Evolutionary conservation across 1,284 basidiomycete genomes (phyloP).

Genomic region (Tremellales sp.): DNA sequence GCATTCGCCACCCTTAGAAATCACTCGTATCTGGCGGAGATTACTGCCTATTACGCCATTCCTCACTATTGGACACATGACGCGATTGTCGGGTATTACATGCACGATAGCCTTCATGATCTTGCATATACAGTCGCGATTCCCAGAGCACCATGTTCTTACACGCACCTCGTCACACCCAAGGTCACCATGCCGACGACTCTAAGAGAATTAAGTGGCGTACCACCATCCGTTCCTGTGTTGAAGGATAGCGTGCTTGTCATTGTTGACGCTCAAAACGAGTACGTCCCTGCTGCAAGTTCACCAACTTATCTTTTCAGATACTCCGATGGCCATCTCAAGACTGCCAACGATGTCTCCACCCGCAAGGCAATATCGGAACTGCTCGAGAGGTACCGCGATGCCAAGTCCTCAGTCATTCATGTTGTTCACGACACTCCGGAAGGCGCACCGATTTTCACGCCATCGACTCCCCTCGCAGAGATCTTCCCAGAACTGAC

Average conservation of each 20-base stretch:
- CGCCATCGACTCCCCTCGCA: slow-evolving; percentile 24
- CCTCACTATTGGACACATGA: no score
- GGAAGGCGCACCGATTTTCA: slow-evolving; percentile 25
- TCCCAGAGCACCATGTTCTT: no score
- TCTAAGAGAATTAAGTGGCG: no score
- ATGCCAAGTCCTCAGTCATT: slow-evolving; percentile 14
- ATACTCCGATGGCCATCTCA: slow-evolving; percentile 21
- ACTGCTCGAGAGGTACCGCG: slow-evolving; percentile 22
- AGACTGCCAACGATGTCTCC: slow-evolving; percentile 13
- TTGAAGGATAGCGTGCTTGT: slow-evolving; percentile 28
- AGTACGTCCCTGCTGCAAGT: slow-evolving; percentile 10
- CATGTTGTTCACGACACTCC: slow-evolving; percentile 27
- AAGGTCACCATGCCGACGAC: no score
- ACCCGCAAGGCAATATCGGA: slow-evolving; percentile 18
- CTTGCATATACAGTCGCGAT: no score
- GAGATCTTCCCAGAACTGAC: slow-evolving; percentile 23
- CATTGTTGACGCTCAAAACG: slow-evolving; percentile 34
- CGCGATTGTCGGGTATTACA: no score
- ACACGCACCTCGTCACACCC: no score
- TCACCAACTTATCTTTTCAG: neutral
- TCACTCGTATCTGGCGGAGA: no score
- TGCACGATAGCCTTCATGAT: no score
- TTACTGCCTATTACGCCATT: no score
- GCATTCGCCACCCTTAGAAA: no score
- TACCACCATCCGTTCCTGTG: no score